These are phyloP conservation scores for Colletotrichum chrysophilum DNA, from an alignment of 2,329 filamentous ascomycete genomes.

Conservation along the genomic window DNA sequence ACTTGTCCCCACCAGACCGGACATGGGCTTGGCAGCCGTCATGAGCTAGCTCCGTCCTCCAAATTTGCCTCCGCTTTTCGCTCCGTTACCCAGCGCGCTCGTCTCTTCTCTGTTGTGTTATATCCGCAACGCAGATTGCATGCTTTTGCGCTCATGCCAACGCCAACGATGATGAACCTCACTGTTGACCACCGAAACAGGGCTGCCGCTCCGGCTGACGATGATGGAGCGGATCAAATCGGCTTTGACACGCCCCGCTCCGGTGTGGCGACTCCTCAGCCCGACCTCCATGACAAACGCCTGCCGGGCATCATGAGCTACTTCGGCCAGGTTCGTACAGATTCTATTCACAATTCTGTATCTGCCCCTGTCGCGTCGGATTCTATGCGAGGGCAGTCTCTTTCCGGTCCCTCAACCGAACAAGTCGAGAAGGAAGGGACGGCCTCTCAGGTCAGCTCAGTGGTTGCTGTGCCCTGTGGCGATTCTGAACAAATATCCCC, in stretches of 20 bases:
- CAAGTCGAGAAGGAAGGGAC: slow-evolving; percentile 12
- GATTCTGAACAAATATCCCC: slow-evolving; percentile 19
- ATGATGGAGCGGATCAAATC: slow-evolving; percentile 77
- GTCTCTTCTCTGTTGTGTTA: slow-evolving; percentile 6
- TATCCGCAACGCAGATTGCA: neutral
- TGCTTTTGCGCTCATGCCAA: slow-evolving; percentile 20
- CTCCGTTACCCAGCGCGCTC: slow-evolving; percentile 5
- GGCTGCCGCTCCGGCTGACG: slow-evolving; percentile 62
- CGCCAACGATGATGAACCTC: slow-evolving; percentile 37
- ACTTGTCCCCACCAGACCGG: neutral
- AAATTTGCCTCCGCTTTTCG: slow-evolving; percentile 16
- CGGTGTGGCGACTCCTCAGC: slow-evolving; percentile 90
- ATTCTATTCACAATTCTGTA: slow-evolving; percentile 51
- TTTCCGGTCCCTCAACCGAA: slow-evolving; percentile 18
- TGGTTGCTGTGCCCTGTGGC: slow-evolving; percentile 19
- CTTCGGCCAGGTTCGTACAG: slow-evolving; percentile 99
- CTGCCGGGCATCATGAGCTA: slow-evolving; percentile 96
- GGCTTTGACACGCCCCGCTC: slow-evolving; percentile 88
- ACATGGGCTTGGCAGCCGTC: slow-evolving; percentile 39
- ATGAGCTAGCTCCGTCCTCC: slow-evolving; percentile 34
- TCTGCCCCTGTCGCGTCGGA: slow-evolving; percentile 37
- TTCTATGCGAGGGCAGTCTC: slow-evolving; percentile 6
- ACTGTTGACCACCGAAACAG: slow-evolving; percentile 60
- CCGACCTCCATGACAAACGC: slow-evolving; percentile 93
- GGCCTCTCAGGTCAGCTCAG: slow-evolving; percentile 17